Base-by-base conservation (phyloP, 2,329 filamentous ascomycete genomes). In the Herpotrichia juniperi region DNA sequence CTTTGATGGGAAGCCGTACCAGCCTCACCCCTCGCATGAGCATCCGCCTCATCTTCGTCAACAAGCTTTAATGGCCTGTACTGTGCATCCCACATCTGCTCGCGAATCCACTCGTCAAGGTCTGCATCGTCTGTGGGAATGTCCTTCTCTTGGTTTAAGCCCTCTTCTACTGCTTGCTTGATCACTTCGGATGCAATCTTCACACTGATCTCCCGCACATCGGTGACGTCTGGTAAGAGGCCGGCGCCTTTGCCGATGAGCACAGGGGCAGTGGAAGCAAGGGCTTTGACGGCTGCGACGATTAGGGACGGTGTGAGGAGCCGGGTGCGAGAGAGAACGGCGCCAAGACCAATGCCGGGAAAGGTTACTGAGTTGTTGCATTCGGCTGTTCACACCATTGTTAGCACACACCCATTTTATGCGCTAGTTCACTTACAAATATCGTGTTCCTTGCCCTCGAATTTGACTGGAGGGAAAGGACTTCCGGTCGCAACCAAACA, bases 351-450 rank as follows among this genome's bases (percentile, higher is more conserved):
- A 52, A 96, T 93, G 0, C 91, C 91, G 0, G 91, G 91, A 72
- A 96, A 96, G 14, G 88, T 88, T 28, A 90, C 89, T 1, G 86
- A 89, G 75, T 96, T 96, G 76, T 96, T 96, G 76, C 92, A 96
- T 73, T 96, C 91, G 21, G 90, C 90, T 66, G 82, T 39, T 62
- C 35, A 42, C n/a, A n/a, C n/a, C n/a, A 37, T 22, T 14, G 10
- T 19, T 44, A 66, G 54, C 21, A 34, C 5, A 11, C 4, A 25
- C 14, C 24, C 5, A 42, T 25, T 14, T 37, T 3, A 32, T 34
- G 6, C 19, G 8, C 2, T 76, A 55, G n/a, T n/a, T 73, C 9
- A 67, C 75, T 64, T 66, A 81, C 80, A 78, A 16, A 86, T 79
- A 35, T 85, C 81, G 48, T 81, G 81, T 61, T 79, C 76, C 35